phyloP scores from a whole-genome alignment of 1,284 basidiomycete species.

The Trichosporon sp. region DNA sequence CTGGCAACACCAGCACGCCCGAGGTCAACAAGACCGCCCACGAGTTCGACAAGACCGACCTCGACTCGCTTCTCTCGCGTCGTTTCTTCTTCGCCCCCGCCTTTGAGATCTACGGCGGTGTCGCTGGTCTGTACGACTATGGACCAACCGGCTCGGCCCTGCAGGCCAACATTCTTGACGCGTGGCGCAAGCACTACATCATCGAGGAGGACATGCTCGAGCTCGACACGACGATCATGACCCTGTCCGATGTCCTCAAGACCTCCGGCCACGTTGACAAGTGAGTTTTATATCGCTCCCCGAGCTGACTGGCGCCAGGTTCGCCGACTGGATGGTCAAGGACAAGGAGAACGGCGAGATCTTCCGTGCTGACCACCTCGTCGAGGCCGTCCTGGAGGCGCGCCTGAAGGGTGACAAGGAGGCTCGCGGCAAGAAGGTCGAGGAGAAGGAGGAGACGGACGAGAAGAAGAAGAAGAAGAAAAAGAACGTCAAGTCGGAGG shows the following conservation, averaged over 20 bases:
- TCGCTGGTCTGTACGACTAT: conserved; percentile 93
- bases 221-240: conserved; percentile 97
- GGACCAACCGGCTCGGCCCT: conserved; percentile 91
- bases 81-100: conserved; percentile 98
- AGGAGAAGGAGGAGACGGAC: conserved; percentile 57
- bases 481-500: conserved; percentile 69
- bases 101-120: conserved; percentile 97
- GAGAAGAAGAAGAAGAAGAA: conserved; percentile 76
- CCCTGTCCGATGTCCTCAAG: conserved; percentile 89
- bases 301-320: conserved; percentile 46
- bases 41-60: conserved; percentile 77
- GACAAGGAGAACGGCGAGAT: conserved; percentile 92
- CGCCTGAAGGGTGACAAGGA: conserved; percentile 85
- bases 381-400: conserved; percentile 87
- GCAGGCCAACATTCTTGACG: conserved; percentile 92
- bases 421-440: conserved; percentile 65
- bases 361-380: conserved; percentile 93
- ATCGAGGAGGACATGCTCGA: conserved; percentile 99
- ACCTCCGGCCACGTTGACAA: conserved; percentile 97
- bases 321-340: conserved; percentile 99
- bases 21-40: conserved; percentile 77
- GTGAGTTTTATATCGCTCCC: conserved; percentile 18
- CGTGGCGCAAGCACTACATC: conserved; percentile 98
- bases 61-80: conserved; percentile 82
- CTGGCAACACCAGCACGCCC: conserved; percentile 14